A percentile compares a stretch with the other conserved stretches of the same genome.
Conservation (phyloP, 2,329 filamentous ascomycete genomes). For the Diplocarpon mali region DNA sequence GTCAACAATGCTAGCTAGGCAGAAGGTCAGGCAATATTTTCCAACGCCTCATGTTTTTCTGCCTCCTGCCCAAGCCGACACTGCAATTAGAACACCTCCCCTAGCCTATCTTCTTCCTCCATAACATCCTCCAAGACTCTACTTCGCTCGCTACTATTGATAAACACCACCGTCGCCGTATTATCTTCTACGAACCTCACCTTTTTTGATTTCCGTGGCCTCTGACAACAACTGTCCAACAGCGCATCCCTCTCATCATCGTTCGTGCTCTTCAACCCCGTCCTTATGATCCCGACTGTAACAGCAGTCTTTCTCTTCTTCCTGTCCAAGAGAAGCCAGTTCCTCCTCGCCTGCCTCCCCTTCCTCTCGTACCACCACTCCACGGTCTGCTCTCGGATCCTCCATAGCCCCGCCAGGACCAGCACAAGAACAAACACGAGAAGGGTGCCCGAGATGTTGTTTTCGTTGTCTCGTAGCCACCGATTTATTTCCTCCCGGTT, state of each 20-base stretch:
- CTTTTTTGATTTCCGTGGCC: not conserved
- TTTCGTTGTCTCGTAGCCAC: not conserved
- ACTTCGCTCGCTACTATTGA: too few species aligned
- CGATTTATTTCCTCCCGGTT: not conserved
- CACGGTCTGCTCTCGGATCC: not conserved
- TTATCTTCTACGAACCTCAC: not conserved
- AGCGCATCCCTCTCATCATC: not conserved
- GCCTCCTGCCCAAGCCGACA: too few species aligned
- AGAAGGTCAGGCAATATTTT: too few species aligned
- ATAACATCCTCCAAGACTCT: too few species aligned
- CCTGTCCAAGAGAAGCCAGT: not conserved
- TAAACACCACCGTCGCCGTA: too few species aligned
- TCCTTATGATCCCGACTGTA: constrained; percentile 5
- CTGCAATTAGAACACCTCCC: too few species aligned
- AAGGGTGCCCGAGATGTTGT: not conserved
- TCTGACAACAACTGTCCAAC: not conserved
- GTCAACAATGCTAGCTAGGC: too few species aligned
- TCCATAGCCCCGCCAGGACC: not conserved
- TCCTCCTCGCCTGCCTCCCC: not conserved
- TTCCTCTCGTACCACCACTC: not conserved
- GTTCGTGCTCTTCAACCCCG: not conserved
- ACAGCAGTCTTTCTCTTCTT: not conserved
- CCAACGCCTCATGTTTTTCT: too few species aligned
- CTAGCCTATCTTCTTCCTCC: too few species aligned
- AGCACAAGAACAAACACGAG: constrained; percentile 1